Evolutionary conservation across 2,329 filamentous ascomycete species (phyloP).

Genomic region (Dothidotthia symphoricarpi): DNA sequence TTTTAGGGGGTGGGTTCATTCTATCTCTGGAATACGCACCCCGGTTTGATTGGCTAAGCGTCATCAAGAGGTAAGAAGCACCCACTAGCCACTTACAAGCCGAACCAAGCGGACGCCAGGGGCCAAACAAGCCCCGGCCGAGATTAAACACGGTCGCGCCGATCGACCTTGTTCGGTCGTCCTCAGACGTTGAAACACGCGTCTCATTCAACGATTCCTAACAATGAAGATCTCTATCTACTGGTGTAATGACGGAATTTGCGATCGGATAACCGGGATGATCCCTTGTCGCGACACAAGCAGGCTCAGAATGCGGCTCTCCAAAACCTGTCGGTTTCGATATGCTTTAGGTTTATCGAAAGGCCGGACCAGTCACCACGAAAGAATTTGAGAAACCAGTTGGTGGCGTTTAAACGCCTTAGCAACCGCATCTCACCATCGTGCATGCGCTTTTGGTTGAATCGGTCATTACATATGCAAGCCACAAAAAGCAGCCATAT

Average conservation of each 20-base stretch:
- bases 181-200: conserved; percentile 19
- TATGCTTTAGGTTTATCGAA: no score
- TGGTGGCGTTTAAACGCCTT: no score
- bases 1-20: conserved; percentile 7
- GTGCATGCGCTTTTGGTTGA: no score
- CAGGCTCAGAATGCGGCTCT: neutral
- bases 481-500: no score
- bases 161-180: conserved; percentile 13
- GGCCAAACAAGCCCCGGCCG: conserved; percentile 8
- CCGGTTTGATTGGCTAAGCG: conserved; percentile 4
- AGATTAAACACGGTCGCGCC: conserved; percentile 12
- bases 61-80: conserved; percentile 10
- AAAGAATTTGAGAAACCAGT: no score
- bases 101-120: conserved; percentile 13
- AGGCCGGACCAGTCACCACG: no score
- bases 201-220: conserved; percentile 7
- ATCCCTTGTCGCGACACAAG: neutral
- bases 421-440: no score
- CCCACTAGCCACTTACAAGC: conserved; percentile 11
- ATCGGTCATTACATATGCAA: no score
- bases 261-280: no score
- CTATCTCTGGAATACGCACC: conserved; percentile 7
- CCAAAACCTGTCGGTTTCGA: neutral
- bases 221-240: conserved; percentile 12
- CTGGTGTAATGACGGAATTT: no score